Percentiles rank a stretch among this genome's conserved stretches.
phyloP scores from a whole-genome alignment of 1,139 yeast genomes.

The Pichia sp. region DNA sequence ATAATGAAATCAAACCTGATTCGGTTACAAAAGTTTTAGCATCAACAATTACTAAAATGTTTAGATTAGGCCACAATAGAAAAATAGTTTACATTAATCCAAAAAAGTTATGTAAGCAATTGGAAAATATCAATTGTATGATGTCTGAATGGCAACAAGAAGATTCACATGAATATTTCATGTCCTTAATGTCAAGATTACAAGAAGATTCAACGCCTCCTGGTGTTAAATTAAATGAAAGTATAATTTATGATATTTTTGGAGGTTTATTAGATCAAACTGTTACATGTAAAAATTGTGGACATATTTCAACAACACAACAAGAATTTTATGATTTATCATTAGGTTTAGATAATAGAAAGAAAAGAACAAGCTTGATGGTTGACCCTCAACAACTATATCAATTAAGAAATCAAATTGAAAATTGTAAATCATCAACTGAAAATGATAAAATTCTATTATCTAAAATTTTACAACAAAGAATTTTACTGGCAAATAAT shows the following conservation, averaged over 20 bases:
- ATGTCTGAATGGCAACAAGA: conserved; percentile 98
- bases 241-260: conserved; percentile 84
- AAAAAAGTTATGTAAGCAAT: conserved; percentile 58
- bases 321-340: conserved; percentile 94
- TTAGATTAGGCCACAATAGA: conserved; percentile 40
- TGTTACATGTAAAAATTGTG: conserved; percentile 76
- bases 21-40: conserved; percentile 73
- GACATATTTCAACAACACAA: conserved; percentile 75
- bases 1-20: conserved; percentile 39
- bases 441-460: conserved; percentile 20
- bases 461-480: conserved; percentile 25
- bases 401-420: conserved; percentile 25
- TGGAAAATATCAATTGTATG: conserved; percentile 88
- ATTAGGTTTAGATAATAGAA: conserved; percentile 51
- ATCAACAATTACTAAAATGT: conserved; percentile 61
- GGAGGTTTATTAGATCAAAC: conserved; percentile 85
- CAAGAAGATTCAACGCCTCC: conserved; percentile 92
- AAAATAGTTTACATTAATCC: conserved; percentile 56
- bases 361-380: conserved; percentile 34
- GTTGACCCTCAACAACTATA: conserved; percentile 23
- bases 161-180: conserved; percentile 93
- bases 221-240: conserved; percentile 72
- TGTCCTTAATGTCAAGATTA: conserved; percentile 79
- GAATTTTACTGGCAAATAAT: conserved; percentile 24
- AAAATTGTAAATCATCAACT: conserved; percentile 21